A percentile compares a stretch with the other conserved stretches of the same genome.
Conservation (phyloP, 1,284 basidiomycete species). For the Hypsizygus ulmarius region DNA sequence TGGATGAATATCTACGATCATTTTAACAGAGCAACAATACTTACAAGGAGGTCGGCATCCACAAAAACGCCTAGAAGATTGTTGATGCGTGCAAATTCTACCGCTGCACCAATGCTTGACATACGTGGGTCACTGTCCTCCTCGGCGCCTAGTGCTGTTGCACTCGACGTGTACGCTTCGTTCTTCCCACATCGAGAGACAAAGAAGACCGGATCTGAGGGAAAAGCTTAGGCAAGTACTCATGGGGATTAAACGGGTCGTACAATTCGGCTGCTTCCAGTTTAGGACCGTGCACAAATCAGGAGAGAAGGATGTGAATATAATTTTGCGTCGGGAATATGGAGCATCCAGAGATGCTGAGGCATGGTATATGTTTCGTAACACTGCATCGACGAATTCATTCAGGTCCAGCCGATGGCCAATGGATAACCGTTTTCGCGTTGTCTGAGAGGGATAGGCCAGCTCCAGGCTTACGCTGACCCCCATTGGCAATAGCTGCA, state of each 20-base stretch:
- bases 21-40: constrained; percentile 14
- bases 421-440: constrained; percentile 42
- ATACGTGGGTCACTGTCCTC: constrained; percentile 53
- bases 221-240: constrained; percentile 1
- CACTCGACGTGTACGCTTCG: constrained; percentile 34
- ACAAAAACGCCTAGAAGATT: constrained; percentile 93
- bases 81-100: constrained; percentile 92
- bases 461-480: constrained; percentile 82
- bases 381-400: constrained; percentile 76
- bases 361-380: constrained; percentile 77
- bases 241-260: constrained; percentile 22
- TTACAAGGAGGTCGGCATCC: constrained; percentile 83
- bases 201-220: constrained; percentile 92
- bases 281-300: constrained; percentile 88
- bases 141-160: constrained; percentile 42
- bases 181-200: constrained; percentile 82
- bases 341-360: constrained; percentile 49
- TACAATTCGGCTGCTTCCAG: constrained; percentile 99
- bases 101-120: constrained; percentile 84
- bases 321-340: constrained; percentile 66
- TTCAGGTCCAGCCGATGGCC: constrained; percentile 69
- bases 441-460: constrained; percentile 57
- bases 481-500: constrained; percentile 66
- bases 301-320: constrained; percentile 88
- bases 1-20: not conserved